Percentiles rank a stretch among this genome's conserved stretches.
These are phyloP conservation scores for Psilocybe azurescens DNA, from an alignment of 768 basidiomycete species.

Conservation along the genomic window DNA sequence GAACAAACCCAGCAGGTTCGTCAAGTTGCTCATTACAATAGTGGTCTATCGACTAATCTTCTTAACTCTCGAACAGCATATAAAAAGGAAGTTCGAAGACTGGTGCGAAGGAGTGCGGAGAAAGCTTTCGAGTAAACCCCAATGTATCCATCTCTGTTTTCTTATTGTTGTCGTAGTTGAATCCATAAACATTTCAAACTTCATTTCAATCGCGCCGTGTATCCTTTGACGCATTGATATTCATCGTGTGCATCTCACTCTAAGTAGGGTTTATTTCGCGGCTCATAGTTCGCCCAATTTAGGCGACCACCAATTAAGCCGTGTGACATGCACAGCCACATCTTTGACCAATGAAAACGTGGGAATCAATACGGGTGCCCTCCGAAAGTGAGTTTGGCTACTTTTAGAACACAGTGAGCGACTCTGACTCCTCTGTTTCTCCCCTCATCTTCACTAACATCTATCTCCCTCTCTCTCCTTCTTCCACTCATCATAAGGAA, in stretches of 20 bases:
- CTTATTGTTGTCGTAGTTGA: not conserved
- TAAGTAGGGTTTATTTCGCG: not conserved
- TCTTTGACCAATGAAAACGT: not conserved
- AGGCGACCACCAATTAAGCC: not conserved
- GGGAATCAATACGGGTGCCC: not conserved
- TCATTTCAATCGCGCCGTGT: not conserved
- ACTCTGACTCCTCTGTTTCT: slow-evolving; percentile 3
- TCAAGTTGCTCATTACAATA: not conserved
- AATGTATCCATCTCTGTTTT: slow-evolving; percentile 2
- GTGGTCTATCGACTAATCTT: not conserved
- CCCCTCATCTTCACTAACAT: slow-evolving; percentile 1
- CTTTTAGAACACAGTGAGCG: not conserved
- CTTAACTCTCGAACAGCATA: slow-evolving; percentile 55
- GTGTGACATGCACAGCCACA: not conserved
- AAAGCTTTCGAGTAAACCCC: slow-evolving; percentile 74
- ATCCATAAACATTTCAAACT: not conserved
- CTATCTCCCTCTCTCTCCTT: not conserved
- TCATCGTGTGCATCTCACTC: not conserved
- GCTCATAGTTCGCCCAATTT: not conserved
- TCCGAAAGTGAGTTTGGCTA: not conserved
- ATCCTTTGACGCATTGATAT: not conserved
- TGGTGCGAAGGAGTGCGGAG: slow-evolving; percentile 88
- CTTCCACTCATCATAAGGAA: too few relatives aligned
- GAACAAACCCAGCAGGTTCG: slow-evolving; percentile 66
- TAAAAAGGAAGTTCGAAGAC: slow-evolving; percentile 93